Evolutionary conservation across 768 basidiomycete species (phyloP).

Genomic region (Kwoniella bestiolae): DNA sequence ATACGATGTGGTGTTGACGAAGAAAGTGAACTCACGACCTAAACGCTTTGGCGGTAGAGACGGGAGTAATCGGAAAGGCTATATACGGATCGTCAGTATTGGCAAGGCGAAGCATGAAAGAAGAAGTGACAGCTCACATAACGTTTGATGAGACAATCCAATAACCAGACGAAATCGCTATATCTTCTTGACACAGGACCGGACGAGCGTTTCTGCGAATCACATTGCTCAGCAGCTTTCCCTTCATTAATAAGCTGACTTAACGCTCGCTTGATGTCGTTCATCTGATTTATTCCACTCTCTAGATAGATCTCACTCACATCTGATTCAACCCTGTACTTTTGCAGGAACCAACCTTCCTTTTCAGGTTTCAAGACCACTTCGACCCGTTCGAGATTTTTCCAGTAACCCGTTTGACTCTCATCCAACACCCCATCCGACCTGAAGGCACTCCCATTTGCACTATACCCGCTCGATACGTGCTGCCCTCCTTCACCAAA

Average conservation of each 20-base stretch:
- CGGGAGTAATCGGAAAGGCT: slow-evolving; percentile 87
- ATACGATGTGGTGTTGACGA: too few species aligned
- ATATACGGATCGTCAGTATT: not conserved
- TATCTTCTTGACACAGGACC: slow-evolving; percentile 80
- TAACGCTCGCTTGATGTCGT: not conserved
- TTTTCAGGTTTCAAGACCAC: slow-evolving; percentile 75
- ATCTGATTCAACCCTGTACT: slow-evolving; percentile 79
- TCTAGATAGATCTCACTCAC: slow-evolving; percentile 61
- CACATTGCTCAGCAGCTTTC: slow-evolving; percentile 12
- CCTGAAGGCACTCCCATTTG: slow-evolving; percentile 19
- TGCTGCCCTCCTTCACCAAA: not conserved
- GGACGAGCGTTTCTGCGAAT: slow-evolving; percentile 62
- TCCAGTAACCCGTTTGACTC: slow-evolving; percentile 77
- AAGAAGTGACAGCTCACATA: slow-evolving; percentile 60
- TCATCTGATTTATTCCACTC: too few species aligned
- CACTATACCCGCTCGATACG: slow-evolving; percentile 25
- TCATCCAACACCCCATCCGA: slow-evolving; percentile 61
- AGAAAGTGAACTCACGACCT: slow-evolving; percentile 67
- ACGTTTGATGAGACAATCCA: slow-evolving; percentile 80
- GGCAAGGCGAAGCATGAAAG: not conserved
- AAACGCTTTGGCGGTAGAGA: slow-evolving; percentile 89
- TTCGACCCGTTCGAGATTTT: slow-evolving; percentile 71
- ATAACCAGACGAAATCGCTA: slow-evolving; percentile 88
- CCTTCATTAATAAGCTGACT: not conserved
- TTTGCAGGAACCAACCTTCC: slow-evolving; percentile 88